These are phyloP conservation scores for Boletus fagicola DNA, from an alignment of 768 basidiomycete genomes.

Conservation along the genomic window DNA sequence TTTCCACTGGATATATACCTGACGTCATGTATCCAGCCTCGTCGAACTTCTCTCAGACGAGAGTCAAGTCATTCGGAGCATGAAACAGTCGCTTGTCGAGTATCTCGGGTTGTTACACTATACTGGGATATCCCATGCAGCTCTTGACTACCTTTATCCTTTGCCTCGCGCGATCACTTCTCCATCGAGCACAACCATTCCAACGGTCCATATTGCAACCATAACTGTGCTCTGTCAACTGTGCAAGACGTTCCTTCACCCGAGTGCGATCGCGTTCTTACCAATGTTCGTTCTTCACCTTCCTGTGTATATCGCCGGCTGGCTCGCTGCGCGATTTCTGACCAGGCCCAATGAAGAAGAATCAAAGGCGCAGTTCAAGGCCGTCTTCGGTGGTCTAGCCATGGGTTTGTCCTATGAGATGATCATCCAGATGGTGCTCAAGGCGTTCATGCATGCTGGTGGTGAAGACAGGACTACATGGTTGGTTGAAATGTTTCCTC, in stretches of 20 bases:
- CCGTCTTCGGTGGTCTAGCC: constrained; percentile 49
- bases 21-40: constrained; percentile 12
- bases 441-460: neutral
- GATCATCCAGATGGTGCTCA: neutral
- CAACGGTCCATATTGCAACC: constrained; percentile 32
- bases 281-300: constrained; percentile 51
- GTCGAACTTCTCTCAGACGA: constrained; percentile 20
- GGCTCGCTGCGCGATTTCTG: constrained; percentile 42
- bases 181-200: constrained; percentile 10
- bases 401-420: constrained; percentile 21
- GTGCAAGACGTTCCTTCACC: constrained; percentile 41
- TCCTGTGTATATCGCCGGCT: constrained; percentile 56
- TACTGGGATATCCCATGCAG: constrained; percentile 31
- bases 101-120: constrained; percentile 45
- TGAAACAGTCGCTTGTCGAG: constrained; percentile 48
- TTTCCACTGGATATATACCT: neutral
- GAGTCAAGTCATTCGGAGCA: constrained; percentile 15
- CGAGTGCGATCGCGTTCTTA: constrained; percentile 39
- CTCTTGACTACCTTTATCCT: constrained; percentile 37
- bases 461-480: neutral
- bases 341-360: constrained; percentile 57
- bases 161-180: constrained; percentile 28
- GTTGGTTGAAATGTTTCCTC: neutral
- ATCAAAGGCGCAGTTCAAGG: constrained; percentile 68
- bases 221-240: constrained; percentile 36